phyloP scores from a whole-genome alignment of 1,139 yeast genomes.

The Scheffersomyces titani region DNA sequence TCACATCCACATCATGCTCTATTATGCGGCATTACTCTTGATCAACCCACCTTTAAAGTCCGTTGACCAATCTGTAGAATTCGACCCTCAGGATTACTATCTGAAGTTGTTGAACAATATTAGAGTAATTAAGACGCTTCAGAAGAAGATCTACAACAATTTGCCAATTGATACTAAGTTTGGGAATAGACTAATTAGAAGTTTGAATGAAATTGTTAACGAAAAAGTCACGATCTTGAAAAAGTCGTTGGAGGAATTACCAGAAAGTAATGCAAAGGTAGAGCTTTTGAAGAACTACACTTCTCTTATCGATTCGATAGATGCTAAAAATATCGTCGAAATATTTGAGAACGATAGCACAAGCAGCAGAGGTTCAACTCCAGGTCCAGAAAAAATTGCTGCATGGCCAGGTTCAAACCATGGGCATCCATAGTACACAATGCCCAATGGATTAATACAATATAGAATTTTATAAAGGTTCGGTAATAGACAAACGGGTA shows the following conservation, averaged over 20 bases:
- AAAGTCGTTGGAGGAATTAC: constrained; percentile 9
- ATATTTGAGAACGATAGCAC: constrained; percentile 18
- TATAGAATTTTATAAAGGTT: neutral
- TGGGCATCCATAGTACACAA: constrained; percentile 52
- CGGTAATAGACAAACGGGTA: neutral
- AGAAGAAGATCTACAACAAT: constrained; percentile 43
- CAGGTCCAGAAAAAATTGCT: constrained; percentile 44
- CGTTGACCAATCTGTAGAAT: constrained; percentile 16
- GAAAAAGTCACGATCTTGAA: constrained; percentile 30
- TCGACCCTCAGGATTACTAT: constrained; percentile 19
- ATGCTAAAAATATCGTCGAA: constrained; percentile 18
- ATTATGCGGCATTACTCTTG: constrained; percentile 62
- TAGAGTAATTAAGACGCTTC: constrained; percentile 38
- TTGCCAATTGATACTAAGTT: constrained; percentile 57
- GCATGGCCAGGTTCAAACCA: constrained; percentile 75
- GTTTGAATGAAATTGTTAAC: constrained; percentile 45
- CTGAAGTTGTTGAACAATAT: constrained; percentile 26
- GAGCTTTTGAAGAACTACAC: constrained; percentile 19
- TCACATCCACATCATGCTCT: constrained; percentile 70
- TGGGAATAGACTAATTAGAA: constrained; percentile 48
- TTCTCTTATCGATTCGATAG: constrained; percentile 16
- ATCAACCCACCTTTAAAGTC: constrained; percentile 48
- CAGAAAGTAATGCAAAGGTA: constrained; percentile 11
- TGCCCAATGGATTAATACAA: neutral
- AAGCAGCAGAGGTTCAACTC: constrained; percentile 29